These are phyloP conservation scores for Ottelia alismoides DNA, from an alignment of 106 monocot species.

Conservation along the genomic window DNA sequence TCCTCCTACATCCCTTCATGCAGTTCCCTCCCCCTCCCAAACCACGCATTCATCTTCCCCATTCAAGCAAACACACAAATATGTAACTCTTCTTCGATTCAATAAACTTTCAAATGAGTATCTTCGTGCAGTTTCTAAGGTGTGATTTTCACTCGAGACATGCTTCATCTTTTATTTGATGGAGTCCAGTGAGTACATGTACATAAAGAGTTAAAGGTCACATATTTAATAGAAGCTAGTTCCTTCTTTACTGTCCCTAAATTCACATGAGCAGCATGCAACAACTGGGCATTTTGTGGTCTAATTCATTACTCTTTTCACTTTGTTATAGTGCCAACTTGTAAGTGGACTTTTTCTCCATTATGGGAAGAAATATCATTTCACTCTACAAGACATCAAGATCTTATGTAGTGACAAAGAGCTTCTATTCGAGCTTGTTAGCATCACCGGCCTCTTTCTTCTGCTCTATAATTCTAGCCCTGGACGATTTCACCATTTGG, in stretches of 20 bases:
- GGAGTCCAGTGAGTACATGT: slow-evolving; percentile 65
- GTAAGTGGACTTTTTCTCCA: slow-evolving; percentile 18
- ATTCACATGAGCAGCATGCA: slow-evolving; percentile 17
- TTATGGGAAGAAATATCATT: slow-evolving; percentile 50
- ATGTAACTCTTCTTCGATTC: too few species aligned
- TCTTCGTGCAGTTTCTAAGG: slow-evolving; percentile 39
- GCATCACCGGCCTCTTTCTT: slow-evolving; percentile 18
- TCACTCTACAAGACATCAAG: slow-evolving; percentile 47
- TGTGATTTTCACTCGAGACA: slow-evolving; percentile 17
- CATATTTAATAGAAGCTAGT: slow-evolving; percentile 38
- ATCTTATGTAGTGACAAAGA: slow-evolving; percentile 39
- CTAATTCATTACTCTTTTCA: slow-evolving; percentile 2
- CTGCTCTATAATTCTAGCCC: slow-evolving; percentile 18
- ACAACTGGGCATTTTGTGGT: not conserved
- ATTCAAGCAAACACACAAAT: too few species aligned
- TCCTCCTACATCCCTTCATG: too few species aligned
- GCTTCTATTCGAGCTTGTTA: slow-evolving; percentile 36
- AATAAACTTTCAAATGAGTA: slow-evolving; percentile 33
- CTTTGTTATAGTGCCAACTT: not conserved
- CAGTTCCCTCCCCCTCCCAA: too few species aligned
- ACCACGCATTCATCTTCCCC: too few species aligned
- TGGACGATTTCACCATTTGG: slow-evolving; percentile 21
- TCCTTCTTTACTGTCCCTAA: slow-evolving; percentile 39
- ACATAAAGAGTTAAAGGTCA: slow-evolving; percentile 52
- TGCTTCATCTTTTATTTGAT: slow-evolving; percentile 30